Evolutionary conservation across 1,284 basidiomycete genomes (phyloP).

Genomic region (Cryptococcus hybrid): DNA sequence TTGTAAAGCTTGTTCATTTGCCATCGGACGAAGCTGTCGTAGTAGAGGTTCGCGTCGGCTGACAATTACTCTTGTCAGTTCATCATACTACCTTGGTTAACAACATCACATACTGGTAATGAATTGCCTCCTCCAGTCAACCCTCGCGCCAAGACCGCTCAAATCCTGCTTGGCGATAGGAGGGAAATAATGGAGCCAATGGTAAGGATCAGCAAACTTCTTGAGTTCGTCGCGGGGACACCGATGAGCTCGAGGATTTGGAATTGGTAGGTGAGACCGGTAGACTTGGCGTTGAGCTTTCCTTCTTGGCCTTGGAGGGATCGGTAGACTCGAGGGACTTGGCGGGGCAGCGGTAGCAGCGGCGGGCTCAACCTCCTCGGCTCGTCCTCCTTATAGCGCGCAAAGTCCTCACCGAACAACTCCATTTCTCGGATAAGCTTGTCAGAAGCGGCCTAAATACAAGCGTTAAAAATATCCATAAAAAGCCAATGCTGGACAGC

Average conservation of each 20-base stretch:
- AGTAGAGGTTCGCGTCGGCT: constrained; percentile 92
- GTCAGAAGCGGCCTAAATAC: constrained; percentile 80
- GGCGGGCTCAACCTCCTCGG: constrained; percentile 28
- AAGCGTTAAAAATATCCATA: too few species aligned
- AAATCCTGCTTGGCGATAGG: constrained; percentile 93
- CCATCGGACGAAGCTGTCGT: constrained; percentile 97
- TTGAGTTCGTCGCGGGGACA: constrained; percentile 89
- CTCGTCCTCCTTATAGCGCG: constrained; percentile 61
- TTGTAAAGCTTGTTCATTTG: constrained; percentile 91
- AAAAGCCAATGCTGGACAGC: not conserved
- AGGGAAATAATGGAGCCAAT: constrained; percentile 96
- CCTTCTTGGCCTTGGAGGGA: constrained; percentile 83
- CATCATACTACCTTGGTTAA: not conserved
- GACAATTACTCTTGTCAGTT: constrained; percentile 11
- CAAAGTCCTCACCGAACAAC: constrained; percentile 89
- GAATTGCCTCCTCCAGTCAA: constrained; percentile 97
- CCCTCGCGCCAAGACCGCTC: constrained; percentile 81
- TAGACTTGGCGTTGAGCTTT: constrained; percentile 89
- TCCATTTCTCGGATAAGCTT: constrained; percentile 98
- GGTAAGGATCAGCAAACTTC: constrained; percentile 87
- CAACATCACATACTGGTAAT: constrained; percentile 59
- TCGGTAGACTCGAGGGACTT: constrained; percentile 39
- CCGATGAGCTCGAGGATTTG: constrained; percentile 97
- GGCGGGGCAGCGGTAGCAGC: constrained; percentile 27
- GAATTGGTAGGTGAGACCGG: constrained; percentile 95